phyloP scores from a whole-genome alignment of 2,329 filamentous ascomycete species.

The Purpureocillium takamizusanense region DNA sequence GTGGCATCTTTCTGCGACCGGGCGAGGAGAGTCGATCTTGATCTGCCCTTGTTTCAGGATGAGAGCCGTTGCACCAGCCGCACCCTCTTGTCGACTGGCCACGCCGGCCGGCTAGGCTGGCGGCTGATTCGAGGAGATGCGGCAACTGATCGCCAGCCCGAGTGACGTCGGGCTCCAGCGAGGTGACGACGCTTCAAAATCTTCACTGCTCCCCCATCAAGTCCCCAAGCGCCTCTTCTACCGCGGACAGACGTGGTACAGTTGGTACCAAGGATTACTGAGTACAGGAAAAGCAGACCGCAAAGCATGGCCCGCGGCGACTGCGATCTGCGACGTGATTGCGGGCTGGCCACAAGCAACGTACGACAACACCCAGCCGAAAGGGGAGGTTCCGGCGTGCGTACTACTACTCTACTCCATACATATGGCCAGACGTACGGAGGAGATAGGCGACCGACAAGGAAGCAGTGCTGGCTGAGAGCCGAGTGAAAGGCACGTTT shows the following conservation, averaged over 20 bases:
- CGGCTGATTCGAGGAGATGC: neutral
- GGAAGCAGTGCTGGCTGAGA: too few relatives aligned
- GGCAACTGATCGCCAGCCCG: neutral
- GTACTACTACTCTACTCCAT: too few relatives aligned
- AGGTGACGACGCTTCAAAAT: neutral
- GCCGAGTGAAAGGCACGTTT: too few relatives aligned
- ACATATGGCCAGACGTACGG: too few relatives aligned
- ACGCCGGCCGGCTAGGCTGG: neutral
- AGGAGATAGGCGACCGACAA: too few relatives aligned
- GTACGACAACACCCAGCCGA: too few relatives aligned
- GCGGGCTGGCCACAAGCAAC: too few relatives aligned
- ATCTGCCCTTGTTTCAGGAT: constrained; percentile 14
- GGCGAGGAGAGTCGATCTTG: constrained; percentile 9
- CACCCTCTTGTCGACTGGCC: constrained; percentile 1
- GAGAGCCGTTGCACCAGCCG: neutral
- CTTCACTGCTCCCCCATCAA: neutral
- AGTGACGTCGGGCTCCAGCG: neutral
- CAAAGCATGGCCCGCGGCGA: neutral
- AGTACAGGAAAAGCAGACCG: neutral
- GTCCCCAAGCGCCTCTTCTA: too few relatives aligned
- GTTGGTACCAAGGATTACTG: too few relatives aligned
- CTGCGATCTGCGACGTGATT: constrained; percentile 5
- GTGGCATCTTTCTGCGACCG: neutral
- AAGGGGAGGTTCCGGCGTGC: too few relatives aligned
- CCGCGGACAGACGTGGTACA: too few relatives aligned